Evolutionary conservation across 1,284 basidiomycete species (phyloP), one percentile per base, ranked within the genome.

Genomic region (Stygiomarasmius scandens): DNA sequence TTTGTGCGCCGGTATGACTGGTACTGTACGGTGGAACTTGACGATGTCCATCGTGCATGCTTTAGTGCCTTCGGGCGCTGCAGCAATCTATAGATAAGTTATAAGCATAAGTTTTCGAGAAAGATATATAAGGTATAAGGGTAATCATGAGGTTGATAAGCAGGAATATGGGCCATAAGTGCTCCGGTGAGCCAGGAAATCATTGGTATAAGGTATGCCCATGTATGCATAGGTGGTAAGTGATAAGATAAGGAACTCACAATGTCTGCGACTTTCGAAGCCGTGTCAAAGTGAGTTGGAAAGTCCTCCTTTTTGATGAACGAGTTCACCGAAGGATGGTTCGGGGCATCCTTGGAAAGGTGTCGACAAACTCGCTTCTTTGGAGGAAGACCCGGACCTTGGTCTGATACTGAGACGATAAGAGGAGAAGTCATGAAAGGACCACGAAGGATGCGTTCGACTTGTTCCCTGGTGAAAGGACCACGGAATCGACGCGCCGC

Each of bases 211-310:
- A 0, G 48, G 43, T 2, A 27, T 41, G 11, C 27, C 34, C 36
- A 44, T 48, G 16, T 6, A 49, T 3, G 19, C 11, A 27, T 25
- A 16, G 14, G 19, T n/a, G 19, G 25, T 20, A 24, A 49, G 49
- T 47, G 45, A n/a, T 36, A 47, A 41, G 48, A 32, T 23, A 44
- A 34, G 29, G 24, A n/a, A 72, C 72, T 69, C 53, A 75, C 74
- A 12, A 71, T 58, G 5, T 71, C 64, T 1, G 69, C 69, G 0
- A 73, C 64, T 24, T 62, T 36, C 0, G 69, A 41, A 0, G 71
- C 70, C 0, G 65, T 66, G 0, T 66, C 69, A 60, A 69, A 74
- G 9, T 60, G 49, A 0, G 71, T 73, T 0, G 70, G 73, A 47
- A 69, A 74, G 3, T 70, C 61, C 0, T 70, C 67, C 11, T 66